Percentiles rank a stretch among this genome's conserved stretches.
Evolutionary conservation across 441 rosid species (phyloP).

Genomic region (Codiaeum variegatum): DNA sequence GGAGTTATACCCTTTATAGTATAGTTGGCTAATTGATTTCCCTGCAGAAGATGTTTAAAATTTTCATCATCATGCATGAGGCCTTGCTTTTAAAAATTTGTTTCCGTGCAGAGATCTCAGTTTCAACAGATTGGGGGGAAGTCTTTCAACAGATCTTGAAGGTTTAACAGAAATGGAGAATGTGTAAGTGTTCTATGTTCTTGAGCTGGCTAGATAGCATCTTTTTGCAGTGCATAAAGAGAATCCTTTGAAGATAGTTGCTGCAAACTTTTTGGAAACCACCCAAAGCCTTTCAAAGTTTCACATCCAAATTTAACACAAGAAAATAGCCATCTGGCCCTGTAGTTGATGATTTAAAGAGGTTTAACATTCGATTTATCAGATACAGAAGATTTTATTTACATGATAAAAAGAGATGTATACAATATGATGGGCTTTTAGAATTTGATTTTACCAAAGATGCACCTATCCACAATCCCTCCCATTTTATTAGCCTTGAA

Average conservation of each 20-base stretch:
- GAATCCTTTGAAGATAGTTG: background rate
- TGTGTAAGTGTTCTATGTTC: slow-evolving; percentile 28
- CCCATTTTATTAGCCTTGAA: no score
- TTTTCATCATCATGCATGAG: background rate
- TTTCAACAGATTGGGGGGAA: slow-evolving; percentile 38
- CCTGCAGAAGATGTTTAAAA: background rate
- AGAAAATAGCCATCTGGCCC: background rate
- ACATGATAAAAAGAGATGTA: background rate
- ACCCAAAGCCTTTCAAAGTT: background rate
- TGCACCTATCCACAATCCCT: background rate
- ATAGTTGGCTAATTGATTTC: background rate
- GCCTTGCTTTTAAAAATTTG: background rate
- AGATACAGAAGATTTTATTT: background rate
- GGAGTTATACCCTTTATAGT: background rate
- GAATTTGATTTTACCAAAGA: background rate
- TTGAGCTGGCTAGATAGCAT: background rate
- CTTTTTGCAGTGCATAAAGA: no score
- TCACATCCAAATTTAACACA: background rate
- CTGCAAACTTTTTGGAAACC: background rate
- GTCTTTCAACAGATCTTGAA: slow-evolving; percentile 24
- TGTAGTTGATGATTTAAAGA: background rate
- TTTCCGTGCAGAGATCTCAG: slow-evolving; percentile 38
- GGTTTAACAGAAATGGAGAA: slow-evolving; percentile 15
- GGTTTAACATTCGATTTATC: background rate
- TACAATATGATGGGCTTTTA: background rate